phyloP scores from a whole-genome alignment of 2,329 filamentous ascomycete species.

The Monosporascus sp. region DNA sequence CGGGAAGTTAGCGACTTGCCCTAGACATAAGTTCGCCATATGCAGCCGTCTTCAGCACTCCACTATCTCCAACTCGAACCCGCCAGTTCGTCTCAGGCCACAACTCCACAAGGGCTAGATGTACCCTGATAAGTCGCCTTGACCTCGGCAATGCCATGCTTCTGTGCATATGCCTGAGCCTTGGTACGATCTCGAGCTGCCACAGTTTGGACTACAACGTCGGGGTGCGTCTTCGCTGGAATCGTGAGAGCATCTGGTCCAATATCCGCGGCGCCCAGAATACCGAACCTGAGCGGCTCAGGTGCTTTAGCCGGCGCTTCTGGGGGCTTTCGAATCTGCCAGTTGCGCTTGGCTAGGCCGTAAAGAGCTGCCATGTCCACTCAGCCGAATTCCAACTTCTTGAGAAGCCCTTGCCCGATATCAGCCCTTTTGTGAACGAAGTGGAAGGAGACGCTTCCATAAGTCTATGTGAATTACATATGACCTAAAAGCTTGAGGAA shows the following conservation, averaged over 20 bases:
- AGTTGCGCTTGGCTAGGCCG: constrained; percentile 17
- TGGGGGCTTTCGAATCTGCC: constrained; percentile 16
- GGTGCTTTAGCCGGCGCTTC: constrained; percentile 11
- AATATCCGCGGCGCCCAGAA: constrained; percentile 37
- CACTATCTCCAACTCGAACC: neutral
- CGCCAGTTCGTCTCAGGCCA: neutral
- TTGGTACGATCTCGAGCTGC: constrained; percentile 43
- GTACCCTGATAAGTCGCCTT: constrained; percentile 44
- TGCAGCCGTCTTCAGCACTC: neutral
- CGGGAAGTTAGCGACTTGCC: neutral
- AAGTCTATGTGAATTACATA: too few relatives aligned
- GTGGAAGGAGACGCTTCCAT: too few relatives aligned
- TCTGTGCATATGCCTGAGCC: constrained; percentile 45
- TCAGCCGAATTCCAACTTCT: too few relatives aligned
- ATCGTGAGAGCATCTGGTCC: constrained; percentile 37
- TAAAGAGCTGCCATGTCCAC: constrained; percentile 15
- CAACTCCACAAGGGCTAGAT: neutral
- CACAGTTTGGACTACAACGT: constrained; percentile 47
- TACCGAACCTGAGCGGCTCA: constrained; percentile 31
- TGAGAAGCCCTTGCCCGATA: too few relatives aligned
- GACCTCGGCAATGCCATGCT: constrained; percentile 45
- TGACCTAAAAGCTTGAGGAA: too few relatives aligned
- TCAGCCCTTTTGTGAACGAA: too few relatives aligned
- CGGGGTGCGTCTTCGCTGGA: constrained; percentile 47
- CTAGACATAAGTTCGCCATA: neutral